Percentiles rank a stretch among this genome's conserved stretches.
Evolutionary conservation across 345 rosid genomes (phyloP).

Genomic region (Punica granatum): DNA sequence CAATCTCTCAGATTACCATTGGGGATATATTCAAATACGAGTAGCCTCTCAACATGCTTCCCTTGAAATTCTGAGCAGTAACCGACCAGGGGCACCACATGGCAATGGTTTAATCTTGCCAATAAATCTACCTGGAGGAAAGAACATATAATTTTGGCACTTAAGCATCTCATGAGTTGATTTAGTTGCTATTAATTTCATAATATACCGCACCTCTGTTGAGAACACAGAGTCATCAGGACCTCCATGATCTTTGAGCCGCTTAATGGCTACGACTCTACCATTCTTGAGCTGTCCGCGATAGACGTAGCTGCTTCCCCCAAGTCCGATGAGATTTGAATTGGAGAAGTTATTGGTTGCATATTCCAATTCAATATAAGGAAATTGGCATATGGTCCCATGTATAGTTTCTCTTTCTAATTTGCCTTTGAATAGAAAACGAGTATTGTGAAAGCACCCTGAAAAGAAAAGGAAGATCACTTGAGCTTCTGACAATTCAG

Average conservation of each 20-base stretch:
- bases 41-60: constrained; percentile 70
- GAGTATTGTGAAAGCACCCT: constrained; percentile 64
- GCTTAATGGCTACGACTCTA: constrained; percentile 76
- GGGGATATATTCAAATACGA: constrained; percentile 79
- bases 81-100: constrained; percentile 87
- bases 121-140: constrained; percentile 66
- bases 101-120: constrained; percentile 86
- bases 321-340: constrained; percentile 69
- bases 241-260: constrained; percentile 56
- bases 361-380: constrained; percentile 60
- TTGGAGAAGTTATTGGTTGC: constrained; percentile 73
- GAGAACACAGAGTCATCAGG: constrained; percentile 58
- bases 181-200: neutral
- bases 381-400: constrained; percentile 54
- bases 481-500: neutral
- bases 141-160: constrained; percentile 9
- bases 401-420: constrained; percentile 35
- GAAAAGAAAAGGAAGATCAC: constrained; percentile 14
- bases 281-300: constrained; percentile 81
- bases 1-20: constrained; percentile 82
- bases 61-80: constrained; percentile 80
- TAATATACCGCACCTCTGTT: constrained; percentile 45
- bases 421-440: constrained; percentile 40
- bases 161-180: constrained; percentile 1
- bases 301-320: constrained; percentile 87